phyloP scores from a whole-genome alignment of 2,329 filamentous ascomycete genomes.

The Ophiocordyceps robertsii region DNA sequence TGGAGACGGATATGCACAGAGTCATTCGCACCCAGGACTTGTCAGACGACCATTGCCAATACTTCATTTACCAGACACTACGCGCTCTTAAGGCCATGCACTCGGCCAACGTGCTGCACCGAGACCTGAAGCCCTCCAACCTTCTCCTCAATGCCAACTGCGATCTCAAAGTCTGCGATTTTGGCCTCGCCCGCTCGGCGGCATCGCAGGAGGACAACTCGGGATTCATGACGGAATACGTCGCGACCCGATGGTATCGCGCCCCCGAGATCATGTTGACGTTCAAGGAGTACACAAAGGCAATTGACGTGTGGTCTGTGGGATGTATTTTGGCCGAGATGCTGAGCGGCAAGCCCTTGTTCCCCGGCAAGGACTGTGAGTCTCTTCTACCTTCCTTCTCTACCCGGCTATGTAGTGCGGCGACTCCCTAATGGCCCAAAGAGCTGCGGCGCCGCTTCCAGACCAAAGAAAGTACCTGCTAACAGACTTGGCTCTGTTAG shows the following conservation, averaged over 20 bases:
- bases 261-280: constrained; percentile 99
- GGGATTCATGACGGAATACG: constrained; percentile 99
- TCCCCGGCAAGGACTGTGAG: constrained; percentile 96
- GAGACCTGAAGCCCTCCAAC: constrained; percentile 96
- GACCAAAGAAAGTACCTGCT: no score
- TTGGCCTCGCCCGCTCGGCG: constrained; percentile 87
- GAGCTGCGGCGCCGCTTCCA: neutral
- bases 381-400: constrained; percentile 8
- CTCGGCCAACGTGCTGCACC: constrained; percentile 93
- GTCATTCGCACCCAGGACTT: constrained; percentile 98
- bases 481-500: constrained; percentile 27
- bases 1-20: constrained; percentile 99
- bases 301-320: constrained; percentile 98
- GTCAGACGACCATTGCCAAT: constrained; percentile 98
- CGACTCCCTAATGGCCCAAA: neutral
- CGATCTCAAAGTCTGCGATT: constrained; percentile 98
- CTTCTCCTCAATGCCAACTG: constrained; percentile 96
- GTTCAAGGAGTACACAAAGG: constrained; percentile 99
- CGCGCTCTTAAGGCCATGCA: constrained; percentile 98
- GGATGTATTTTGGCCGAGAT: constrained; percentile 97
- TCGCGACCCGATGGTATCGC: constrained; percentile 97
- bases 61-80: constrained; percentile 99
- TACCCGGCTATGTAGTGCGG: neutral
- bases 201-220: constrained; percentile 98
- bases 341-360: constrained; percentile 94